Base-by-base conservation (phyloP, 306 rosid genomes). In the Nissolia schottii region DNA sequence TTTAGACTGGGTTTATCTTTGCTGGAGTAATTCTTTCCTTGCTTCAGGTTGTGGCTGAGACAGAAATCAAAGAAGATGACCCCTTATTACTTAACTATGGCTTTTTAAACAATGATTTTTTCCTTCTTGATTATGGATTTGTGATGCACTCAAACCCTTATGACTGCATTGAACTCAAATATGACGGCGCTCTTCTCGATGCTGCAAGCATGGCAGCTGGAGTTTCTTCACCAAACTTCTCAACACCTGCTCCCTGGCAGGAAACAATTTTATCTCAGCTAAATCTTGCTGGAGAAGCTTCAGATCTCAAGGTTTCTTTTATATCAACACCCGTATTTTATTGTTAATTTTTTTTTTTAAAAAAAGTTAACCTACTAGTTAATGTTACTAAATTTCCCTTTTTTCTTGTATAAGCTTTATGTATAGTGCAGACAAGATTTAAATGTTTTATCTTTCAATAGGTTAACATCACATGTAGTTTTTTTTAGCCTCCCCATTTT, bases 191-290 rank as follows among this genome's bases (percentile, higher is more conserved):
- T 32, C 86, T 94, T 70, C 74, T 91, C 82, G 99, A 94, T 77
- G 97, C 97, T 77, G 97, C 96, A 58, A 91, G 96, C 81, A 67
- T 50, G 79, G 97, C 96, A 11, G 97, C 97, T 15, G 97, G 98
- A 71, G 84, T 91, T 75, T 79, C 89, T 58, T 83, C 91, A 16
- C 85, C 92, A 67, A 83, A 76, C 67, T 91, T 94, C 85, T 84
- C 90, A 0, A 41, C 96, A 38, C 97, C 99, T 13, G 84, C 87
- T 48, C 81, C 85, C 3, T 89, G 96, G 99, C 97, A 91, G 79
- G 82, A 85, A 77, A 64, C 67, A 56, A 37, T 91, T 51, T 81
- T 94, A 78, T 70, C 84, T 56, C 87, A 86, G 81, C 84, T 94
- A 74, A 88, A 84, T 74, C 87, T 94, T 32, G 83, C 79, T 9